phyloP scores from a whole-genome alignment of 768 basidiomycete species.

The Tulasnella sp. region DNA sequence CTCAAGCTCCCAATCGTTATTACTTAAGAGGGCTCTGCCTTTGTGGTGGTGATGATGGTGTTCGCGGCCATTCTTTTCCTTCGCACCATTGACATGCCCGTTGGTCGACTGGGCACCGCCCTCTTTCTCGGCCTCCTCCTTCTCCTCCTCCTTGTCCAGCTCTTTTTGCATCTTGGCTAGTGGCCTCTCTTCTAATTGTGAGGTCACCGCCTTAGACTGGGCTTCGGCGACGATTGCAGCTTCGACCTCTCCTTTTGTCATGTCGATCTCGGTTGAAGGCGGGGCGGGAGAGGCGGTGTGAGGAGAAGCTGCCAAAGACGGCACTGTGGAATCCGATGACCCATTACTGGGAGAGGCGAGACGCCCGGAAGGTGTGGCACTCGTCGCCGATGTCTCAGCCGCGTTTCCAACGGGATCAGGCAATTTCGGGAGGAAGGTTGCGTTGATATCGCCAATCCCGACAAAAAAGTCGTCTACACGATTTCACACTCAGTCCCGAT shows the following conservation, averaged over 20 bases:
- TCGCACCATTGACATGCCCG: constrained; percentile 31
- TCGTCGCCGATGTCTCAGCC: constrained; percentile 6
- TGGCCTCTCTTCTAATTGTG: constrained; percentile 80
- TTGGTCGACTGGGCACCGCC: constrained; percentile 31
- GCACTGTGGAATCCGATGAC: not conserved
- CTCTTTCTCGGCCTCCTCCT: constrained; percentile 17
- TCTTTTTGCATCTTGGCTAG: constrained; percentile 80
- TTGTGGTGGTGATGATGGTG: constrained; percentile 19
- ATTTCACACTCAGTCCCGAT: not conserved
- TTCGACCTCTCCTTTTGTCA: constrained; percentile 39
- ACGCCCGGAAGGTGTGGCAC: constrained; percentile 27
- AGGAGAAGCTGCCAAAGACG: not conserved
- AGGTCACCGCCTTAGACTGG: constrained; percentile 74
- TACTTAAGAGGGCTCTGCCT: constrained; percentile 74
- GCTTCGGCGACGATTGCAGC: constrained; percentile 54
- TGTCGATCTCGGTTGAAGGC: constrained; percentile 7
- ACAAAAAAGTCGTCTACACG: constrained; percentile 92
- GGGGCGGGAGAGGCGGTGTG: constrained; percentile 10
- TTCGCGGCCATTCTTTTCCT: constrained; percentile 30
- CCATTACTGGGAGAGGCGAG: not conserved
- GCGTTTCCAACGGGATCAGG: constrained; percentile 34
- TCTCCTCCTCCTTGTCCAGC: constrained; percentile 48
- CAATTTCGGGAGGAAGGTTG: constrained; percentile 79
- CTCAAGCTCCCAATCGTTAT: constrained; percentile 77
- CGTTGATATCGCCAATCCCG: constrained; percentile 98